Base-by-base conservation (phyloP, 2,329 filamentous ascomycete genomes). In the Phialophora chinensis region DNA sequence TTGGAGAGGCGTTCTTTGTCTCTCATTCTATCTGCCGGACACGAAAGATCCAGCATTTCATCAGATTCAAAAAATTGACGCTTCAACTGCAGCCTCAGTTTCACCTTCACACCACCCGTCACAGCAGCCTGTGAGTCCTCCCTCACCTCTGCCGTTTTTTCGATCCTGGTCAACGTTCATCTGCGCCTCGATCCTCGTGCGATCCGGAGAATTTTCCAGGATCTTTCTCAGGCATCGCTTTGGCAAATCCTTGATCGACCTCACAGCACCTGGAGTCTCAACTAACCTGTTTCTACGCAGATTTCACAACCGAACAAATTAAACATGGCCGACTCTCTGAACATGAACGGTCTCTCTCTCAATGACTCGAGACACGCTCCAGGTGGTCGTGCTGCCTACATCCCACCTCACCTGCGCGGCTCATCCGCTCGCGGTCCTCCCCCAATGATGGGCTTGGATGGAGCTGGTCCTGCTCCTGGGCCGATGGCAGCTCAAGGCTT, bases 321-420 rank as follows among this genome's bases (percentile, higher is more conserved):
- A 57, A 73, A 72, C 60, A 85, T 85, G 83, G 82, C 82, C 74
- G 81, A 84, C 72, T 81, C 85, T 75, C 80, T 87, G 74, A 84
- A 86, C 75, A 85, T 87, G 80, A 81, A 81, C 75, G 81, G 82
- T 74, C 77, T 87, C 71, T 82, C 82, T 69, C 80, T 90, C 73
- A 85, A 86, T 77, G 87, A 89, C 72, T 87, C 85, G 68, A 84
- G 87, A 79, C 86, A 88, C 77, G 86, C 85, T 72, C 70, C 72
- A 68, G 67, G 69, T 47, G 87, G 86, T 75, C 82, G 85, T 77
- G 84, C 87, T 73, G 25, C 59, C 35, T 89, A 89, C 79, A 88
- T 89, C 73, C 87, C 87, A 74, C 87, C 87, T 74, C 87, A 89
- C 77, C 84, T 88, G 71, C 85, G 87, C 72, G 75, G 77, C 62